phyloP scores from a whole-genome alignment of 148 eudicot genomes.

The Rhododendron mucronatum region DNA sequence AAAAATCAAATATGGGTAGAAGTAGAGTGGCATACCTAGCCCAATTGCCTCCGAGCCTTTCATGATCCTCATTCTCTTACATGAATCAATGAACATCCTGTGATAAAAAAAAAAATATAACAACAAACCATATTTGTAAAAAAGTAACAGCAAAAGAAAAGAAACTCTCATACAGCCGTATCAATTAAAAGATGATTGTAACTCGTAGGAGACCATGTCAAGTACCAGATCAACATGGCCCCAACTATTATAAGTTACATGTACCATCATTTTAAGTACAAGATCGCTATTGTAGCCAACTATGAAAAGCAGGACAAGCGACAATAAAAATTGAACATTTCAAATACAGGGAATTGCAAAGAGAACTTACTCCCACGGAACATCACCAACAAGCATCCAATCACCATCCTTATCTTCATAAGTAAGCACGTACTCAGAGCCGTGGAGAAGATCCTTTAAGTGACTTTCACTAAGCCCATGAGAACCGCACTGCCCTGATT shows the following conservation, averaged over 20 bases:
- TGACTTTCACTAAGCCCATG: conserved; percentile 30
- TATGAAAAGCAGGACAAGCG: not conserved
- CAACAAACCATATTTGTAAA: not conserved
- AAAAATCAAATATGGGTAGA: not conserved
- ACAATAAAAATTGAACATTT: not conserved
- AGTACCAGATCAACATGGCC: not conserved
- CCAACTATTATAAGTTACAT: not conserved
- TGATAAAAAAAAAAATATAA: not conserved
- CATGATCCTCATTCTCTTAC: conserved; percentile 61
- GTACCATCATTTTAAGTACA: not conserved
- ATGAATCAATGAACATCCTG: conserved; percentile 45
- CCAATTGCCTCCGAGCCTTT: conserved; percentile 60
- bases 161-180: not conserved
- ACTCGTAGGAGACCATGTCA: not conserved
- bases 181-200: not conserved
- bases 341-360: not conserved
- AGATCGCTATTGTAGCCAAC: not conserved
- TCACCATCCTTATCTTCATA: conserved; percentile 49
- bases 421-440: conserved; percentile 47
- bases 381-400: conserved; percentile 57
- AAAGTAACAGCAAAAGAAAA: not conserved
- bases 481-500: conserved; percentile 30
- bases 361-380: conserved; percentile 46
- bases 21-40: conserved; percentile 28
- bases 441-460: conserved; percentile 33